Percentiles rank a stretch among this genome's conserved stretches.
phyloP scores from a whole-genome alignment of 345 rosid species.

The Lepidium africanum region DNA sequence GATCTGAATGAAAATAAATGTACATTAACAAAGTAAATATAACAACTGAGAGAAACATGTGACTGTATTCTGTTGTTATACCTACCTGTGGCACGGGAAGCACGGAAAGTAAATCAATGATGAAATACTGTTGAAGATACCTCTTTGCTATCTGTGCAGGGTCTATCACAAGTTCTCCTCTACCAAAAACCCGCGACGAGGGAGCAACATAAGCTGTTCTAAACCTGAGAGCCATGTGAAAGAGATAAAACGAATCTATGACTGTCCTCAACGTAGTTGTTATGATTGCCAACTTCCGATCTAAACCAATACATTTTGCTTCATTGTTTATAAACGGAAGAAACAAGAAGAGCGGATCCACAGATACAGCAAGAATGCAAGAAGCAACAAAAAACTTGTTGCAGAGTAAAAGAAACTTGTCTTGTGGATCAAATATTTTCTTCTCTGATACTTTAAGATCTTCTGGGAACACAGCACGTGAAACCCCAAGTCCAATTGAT shows the following conservation, averaged over 20 bases:
- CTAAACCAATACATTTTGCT: slow-evolving; percentile 60
- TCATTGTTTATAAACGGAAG: slow-evolving; percentile 65
- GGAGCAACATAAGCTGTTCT: slow-evolving; percentile 98
- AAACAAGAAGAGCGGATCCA: slow-evolving; percentile 86
- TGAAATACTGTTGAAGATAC: slow-evolving; percentile 63
- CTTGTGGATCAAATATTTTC: slow-evolving; percentile 94
- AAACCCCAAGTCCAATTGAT: slow-evolving; percentile 83
- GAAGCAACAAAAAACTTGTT: slow-evolving; percentile 68
- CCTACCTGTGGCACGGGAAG: slow-evolving; percentile 95
- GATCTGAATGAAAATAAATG: slow-evolving; percentile 43
- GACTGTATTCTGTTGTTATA: slow-evolving; percentile 1
- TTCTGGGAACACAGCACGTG: slow-evolving; percentile 92
- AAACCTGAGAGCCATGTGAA: slow-evolving; percentile 85
- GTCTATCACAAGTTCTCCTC: slow-evolving; percentile 94
- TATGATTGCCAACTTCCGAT: slow-evolving; percentile 59
- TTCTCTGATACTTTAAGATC: slow-evolving; percentile 86
- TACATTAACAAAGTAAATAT: neutral
- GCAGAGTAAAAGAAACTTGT: slow-evolving; percentile 76
- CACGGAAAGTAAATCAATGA: slow-evolving; percentile 77
- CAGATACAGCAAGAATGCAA: slow-evolving; percentile 77
- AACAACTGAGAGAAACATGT: neutral
- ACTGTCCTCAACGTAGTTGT: slow-evolving; percentile 69
- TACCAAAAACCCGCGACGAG: slow-evolving; percentile 91
- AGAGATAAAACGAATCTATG: slow-evolving; percentile 78
- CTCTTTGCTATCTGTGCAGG: slow-evolving; percentile 84